Percentiles rank a stretch among this genome's conserved stretches.
These are phyloP conservation scores for Aureobasidium zeae DNA, from an alignment of 2,329 filamentous ascomycete species.

Conservation along the genomic window DNA sequence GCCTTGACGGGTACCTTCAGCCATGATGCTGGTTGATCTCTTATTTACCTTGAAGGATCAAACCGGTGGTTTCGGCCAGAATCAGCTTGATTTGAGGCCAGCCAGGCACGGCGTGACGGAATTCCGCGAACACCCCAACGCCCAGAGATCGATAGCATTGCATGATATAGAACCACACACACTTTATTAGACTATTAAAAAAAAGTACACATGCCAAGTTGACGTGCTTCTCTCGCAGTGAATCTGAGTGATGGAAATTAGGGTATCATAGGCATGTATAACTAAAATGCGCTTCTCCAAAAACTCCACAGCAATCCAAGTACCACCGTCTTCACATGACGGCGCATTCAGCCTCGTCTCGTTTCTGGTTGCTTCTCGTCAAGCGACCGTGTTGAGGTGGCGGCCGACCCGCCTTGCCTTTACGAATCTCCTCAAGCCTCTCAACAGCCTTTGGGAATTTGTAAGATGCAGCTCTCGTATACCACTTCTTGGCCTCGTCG, in stretches of 20 bases:
- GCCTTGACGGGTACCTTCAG: slow-evolving; percentile 1
- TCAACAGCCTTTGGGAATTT: slow-evolving; percentile 91
- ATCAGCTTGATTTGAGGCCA: too few relatives aligned
- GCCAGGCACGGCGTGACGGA: too few relatives aligned
- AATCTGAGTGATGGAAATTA: too few relatives aligned
- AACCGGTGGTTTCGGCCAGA: not conserved
- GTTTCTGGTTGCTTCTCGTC: slow-evolving; percentile 70
- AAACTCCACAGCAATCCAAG: not conserved
- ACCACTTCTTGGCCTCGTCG: slow-evolving; percentile 96
- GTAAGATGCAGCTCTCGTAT: slow-evolving; percentile 96
- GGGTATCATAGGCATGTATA: slow-evolving; percentile 4
- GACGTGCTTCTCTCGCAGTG: too few relatives aligned
- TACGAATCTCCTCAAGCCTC: slow-evolving; percentile 83
- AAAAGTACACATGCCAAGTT: too few relatives aligned
- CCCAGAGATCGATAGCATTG: too few relatives aligned
- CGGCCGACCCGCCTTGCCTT: slow-evolving; percentile 28
- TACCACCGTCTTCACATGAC: slow-evolving; percentile 55
- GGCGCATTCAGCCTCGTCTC: slow-evolving; percentile 80
- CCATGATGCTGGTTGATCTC: slow-evolving; percentile 13
- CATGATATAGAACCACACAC: too few relatives aligned
- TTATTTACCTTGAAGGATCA: not conserved
- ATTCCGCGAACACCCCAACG: too few relatives aligned
- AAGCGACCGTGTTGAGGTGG: slow-evolving; percentile 66
- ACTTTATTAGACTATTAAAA: too few relatives aligned
- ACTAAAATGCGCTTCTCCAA: not conserved